Base-by-base conservation (phyloP, 1,284 basidiomycete species). In the Ceratobasidium sp. region DNA sequence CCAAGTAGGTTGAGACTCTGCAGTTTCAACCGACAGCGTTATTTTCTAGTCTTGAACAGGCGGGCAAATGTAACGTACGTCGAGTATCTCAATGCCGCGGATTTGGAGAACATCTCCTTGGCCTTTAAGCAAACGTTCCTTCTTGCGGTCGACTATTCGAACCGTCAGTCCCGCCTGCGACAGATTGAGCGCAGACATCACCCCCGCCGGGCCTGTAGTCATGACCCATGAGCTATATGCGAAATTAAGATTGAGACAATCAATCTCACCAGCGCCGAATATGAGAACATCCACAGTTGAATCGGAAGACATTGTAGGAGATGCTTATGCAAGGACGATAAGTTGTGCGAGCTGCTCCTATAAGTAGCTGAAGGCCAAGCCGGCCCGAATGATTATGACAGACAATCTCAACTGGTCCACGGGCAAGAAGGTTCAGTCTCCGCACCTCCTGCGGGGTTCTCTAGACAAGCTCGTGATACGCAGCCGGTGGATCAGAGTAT, bases 181-280 rank as follows among this genome's bases (percentile, higher is more conserved):
- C 16, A 69, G 52, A 32, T 54, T 57, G 16, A 55, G 43, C n/a
- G 64, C 64, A n/a, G 41, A 57, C 52, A 69, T 69, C 13, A 69
- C 26, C 21, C 64, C 64, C 18, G 64, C 64, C 4, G 64, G 64
- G 3, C 64, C 64, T 69, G 18, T 7, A 8, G 16, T 43, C 32
- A n/a, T 13, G 30, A 47, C 16, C 23, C n/a, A 9, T 28, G 21
- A 28, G 28, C 9, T 32, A 26, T 47, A n/a, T 30, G 11, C 13
- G 35, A 38, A 38, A 9, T 4, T 5, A n/a, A 0, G 14, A 1
- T 4, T 6, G 8, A 44, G 26, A 8, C 21, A n/a, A 28, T 57
- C 6, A 38, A 11, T 38, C 23, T n/a, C 38, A 69, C 64, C 64
- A 21, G 64, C 64, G 16, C 64, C 64, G 41, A 69, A 32, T 23